Evolutionary conservation across 228 moss, liverwort and hornwort genomes (phyloP).

Genomic region (Sphagnum fallax): DNA sequence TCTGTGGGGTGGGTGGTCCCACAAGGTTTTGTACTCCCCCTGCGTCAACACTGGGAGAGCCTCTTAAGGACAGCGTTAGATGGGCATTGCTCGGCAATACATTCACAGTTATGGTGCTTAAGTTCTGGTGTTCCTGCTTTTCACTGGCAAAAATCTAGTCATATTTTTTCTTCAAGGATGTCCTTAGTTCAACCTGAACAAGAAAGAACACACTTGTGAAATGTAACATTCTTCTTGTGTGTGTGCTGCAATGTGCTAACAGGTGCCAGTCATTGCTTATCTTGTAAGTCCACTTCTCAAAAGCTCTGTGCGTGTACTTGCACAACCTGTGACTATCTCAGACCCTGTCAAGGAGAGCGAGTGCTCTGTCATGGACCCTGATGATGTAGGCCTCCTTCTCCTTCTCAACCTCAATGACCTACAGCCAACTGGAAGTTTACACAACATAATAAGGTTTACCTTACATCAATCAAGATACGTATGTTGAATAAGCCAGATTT

Average conservation of each 20-base stretch:
- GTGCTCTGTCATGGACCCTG: conserved; percentile 56
- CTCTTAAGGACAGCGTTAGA: conserved; percentile 30
- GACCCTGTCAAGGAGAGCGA: conserved; percentile 52
- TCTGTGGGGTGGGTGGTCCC: neutral
- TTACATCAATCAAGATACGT: no score
- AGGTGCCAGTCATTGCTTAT: conserved; percentile 77
- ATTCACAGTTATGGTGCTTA: conserved; percentile 30
- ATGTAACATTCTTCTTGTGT: neutral
- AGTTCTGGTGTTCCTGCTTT: neutral
- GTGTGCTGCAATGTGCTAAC: neutral
- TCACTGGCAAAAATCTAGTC: neutral
- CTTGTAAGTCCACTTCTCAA: conserved; percentile 69
- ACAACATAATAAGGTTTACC: no score
- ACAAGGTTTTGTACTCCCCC: neutral
- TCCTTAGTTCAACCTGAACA: no score
- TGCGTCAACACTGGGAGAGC: conserved; percentile 11
- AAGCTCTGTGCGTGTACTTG: conserved; percentile 21
- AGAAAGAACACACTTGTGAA: neutral
- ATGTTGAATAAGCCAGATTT: no score
- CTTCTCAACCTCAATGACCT: neutral
- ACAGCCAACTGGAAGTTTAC: no score
- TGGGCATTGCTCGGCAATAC: conserved; percentile 58
- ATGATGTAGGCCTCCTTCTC: conserved; percentile 27
- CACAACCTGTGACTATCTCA: conserved; percentile 27
- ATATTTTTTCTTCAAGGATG: no score